Percentiles rank a stretch among this genome's conserved stretches.
Conservation (phyloP, 139 green algal species). For the Desmodesmus armatus region DNA sequence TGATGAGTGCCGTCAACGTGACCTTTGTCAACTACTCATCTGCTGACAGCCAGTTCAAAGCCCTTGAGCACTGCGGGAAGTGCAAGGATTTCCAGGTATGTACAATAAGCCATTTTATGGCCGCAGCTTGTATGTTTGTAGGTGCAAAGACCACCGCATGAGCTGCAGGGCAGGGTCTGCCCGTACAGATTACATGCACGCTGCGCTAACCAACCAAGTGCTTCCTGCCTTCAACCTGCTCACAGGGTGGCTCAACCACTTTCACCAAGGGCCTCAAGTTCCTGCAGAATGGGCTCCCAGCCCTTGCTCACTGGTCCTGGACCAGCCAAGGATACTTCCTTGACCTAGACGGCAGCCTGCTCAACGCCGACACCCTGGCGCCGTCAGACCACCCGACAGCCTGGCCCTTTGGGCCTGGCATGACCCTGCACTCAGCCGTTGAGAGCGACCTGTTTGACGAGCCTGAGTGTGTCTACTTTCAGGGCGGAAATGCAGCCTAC, state of each 20-base stretch:
- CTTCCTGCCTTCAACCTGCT: neutral
- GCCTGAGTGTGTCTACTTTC: constrained; percentile 49
- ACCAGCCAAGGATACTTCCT: constrained; percentile 55
- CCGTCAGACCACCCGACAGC: neutral
- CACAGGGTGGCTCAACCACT: constrained; percentile 32
- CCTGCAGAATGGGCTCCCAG: neutral
- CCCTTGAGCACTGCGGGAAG: constrained; percentile 59
- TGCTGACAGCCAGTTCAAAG: constrained; percentile 40
- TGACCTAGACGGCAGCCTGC: constrained; percentile 65
- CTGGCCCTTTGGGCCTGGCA: constrained; percentile 19
- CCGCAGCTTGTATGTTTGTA: too few species aligned
- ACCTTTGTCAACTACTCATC: constrained; percentile 58
- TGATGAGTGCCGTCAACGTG: constrained; percentile 59
- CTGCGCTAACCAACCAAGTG: too few species aligned
- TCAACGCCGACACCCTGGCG: constrained; percentile 46
- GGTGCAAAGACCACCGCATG: too few species aligned
- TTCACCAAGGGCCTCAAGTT: constrained; percentile 20
- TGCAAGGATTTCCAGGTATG: constrained; percentile 54
- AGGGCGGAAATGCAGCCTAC: constrained; percentile 41
- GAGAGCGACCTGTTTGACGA: constrained; percentile 46
- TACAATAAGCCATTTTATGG: too few species aligned
- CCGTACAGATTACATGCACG: too few species aligned
- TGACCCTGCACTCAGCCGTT: constrained; percentile 55
- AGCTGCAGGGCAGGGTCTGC: too few species aligned
- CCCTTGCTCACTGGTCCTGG: constrained; percentile 38